Evolutionary conservation across 1,284 basidiomycete genomes (phyloP).

Genomic region (Omphalotus olearius): DNA sequence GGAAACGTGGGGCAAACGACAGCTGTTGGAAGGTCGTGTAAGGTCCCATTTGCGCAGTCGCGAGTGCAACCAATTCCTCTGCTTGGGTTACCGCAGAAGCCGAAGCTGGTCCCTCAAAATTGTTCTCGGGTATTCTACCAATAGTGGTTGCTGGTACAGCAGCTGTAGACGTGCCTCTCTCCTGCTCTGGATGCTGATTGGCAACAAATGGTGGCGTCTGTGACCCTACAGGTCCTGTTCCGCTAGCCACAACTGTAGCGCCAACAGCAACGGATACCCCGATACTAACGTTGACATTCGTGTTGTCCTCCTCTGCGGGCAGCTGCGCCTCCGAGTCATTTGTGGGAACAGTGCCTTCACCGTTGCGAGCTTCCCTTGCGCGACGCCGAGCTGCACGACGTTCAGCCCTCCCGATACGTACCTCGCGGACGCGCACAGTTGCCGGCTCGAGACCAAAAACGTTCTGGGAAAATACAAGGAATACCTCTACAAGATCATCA

Average conservation of each 20-base stretch:
- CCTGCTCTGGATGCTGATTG: slow-evolving; percentile 35
- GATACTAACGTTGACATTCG: slow-evolving; percentile 59
- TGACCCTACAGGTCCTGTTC: slow-evolving; percentile 23
- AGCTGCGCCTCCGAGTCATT: slow-evolving; percentile 41
- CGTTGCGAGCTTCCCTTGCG: slow-evolving; percentile 57
- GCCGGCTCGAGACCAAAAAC: slow-evolving; percentile 87
- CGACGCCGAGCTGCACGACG: slow-evolving; percentile 75
- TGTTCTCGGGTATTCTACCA: slow-evolving; percentile 3
- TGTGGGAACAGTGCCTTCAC: slow-evolving; percentile 41
- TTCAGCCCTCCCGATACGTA: slow-evolving; percentile 82
- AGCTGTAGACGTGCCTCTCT: slow-evolving; percentile 16
- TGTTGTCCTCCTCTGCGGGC: slow-evolving; percentile 42
- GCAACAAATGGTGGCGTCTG: slow-evolving; percentile 36
- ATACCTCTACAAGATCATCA: slow-evolving; percentile 85
- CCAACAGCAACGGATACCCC: slow-evolving; percentile 50
- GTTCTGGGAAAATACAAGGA: slow-evolving; percentile 83
- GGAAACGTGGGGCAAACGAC: slow-evolving; percentile 76
- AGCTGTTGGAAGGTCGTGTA: slow-evolving; percentile 89
- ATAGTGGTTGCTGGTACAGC: not conserved
- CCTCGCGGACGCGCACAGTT: slow-evolving; percentile 86
- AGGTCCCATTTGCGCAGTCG: slow-evolving; percentile 67
- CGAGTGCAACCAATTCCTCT: slow-evolving; percentile 67
- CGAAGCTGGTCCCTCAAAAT: slow-evolving; percentile 20
- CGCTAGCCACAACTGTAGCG: slow-evolving; percentile 24
- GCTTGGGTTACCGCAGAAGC: slow-evolving; percentile 34